phyloP scores from a whole-genome alignment of 768 basidiomycete species.

The Candolleomyces eurysporus region DNA sequence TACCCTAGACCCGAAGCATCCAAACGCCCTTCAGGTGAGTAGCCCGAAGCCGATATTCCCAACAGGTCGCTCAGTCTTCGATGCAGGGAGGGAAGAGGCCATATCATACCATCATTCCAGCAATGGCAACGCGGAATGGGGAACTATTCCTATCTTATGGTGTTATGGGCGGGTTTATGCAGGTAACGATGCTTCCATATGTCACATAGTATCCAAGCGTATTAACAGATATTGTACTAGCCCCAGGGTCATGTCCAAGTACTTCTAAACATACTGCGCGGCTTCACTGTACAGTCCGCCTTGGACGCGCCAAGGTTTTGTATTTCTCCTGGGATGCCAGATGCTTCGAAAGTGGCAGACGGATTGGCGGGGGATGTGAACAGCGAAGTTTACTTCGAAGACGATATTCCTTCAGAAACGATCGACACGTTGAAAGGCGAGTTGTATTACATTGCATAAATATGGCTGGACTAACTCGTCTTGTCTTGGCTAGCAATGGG shows the following conservation, averaged over 20 bases:
- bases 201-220: neutral
- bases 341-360: slow-evolving; percentile 23
- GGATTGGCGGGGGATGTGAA: slow-evolving; percentile 61
- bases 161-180: slow-evolving; percentile 93
- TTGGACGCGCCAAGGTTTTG: slow-evolving; percentile 96
- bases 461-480: slow-evolving; percentile 1
- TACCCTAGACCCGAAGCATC: slow-evolving; percentile 73
- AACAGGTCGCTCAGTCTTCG: neutral
- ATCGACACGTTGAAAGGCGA: slow-evolving; percentile 67
- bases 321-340: slow-evolving; percentile 82
- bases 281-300: slow-evolving; percentile 84
- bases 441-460: slow-evolving; percentile 12
- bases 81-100: slow-evolving; percentile 74
- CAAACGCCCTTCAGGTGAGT: slow-evolving; percentile 74
- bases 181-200: slow-evolving; percentile 37
- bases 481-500: slow-evolving; percentile 67
- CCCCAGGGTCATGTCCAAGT: slow-evolving; percentile 98
- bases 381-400: slow-evolving; percentile 88
- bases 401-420: slow-evolving; percentile 64
- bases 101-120: slow-evolving; percentile 94
- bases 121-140: slow-evolving; percentile 71
- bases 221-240: slow-evolving; percentile 30
- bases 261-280: slow-evolving; percentile 84
- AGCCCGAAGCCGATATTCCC: no score
- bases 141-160: slow-evolving; percentile 89